Conservation (phyloP, 2,329 filamentous ascomycete genomes). For the Orbilia ellipsospora region DNA sequence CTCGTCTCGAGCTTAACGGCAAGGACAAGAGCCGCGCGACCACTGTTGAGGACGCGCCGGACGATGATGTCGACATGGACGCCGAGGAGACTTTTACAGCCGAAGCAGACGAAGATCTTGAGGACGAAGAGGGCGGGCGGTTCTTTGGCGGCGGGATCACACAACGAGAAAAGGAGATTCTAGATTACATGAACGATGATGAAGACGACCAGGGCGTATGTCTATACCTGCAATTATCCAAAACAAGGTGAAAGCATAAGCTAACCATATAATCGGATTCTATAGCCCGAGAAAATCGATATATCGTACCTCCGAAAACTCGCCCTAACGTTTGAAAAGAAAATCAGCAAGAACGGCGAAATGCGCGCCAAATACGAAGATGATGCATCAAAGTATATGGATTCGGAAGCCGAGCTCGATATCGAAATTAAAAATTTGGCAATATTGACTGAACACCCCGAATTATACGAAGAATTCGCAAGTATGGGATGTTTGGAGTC, state of each 20-base stretch:
- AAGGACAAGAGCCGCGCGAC: constrained; percentile 61
- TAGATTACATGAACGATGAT: constrained; percentile 85
- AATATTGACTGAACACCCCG: constrained; percentile 85
- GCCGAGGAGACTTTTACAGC: constrained; percentile 62
- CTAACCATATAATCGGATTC: neutral
- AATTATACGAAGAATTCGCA: constrained; percentile 83
- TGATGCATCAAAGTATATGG: constrained; percentile 75
- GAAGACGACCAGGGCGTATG: constrained; percentile 66
- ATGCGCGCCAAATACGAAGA: constrained; percentile 84
- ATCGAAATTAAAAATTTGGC: constrained; percentile 86
- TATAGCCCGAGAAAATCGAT: constrained; percentile 80
- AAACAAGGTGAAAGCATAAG: too few species aligned
- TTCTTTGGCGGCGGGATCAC: constrained; percentile 96
- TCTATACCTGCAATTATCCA: constrained; percentile 54
- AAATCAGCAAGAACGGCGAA: constrained; percentile 89
- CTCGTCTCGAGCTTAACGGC: constrained; percentile 66
- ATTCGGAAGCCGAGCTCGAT: constrained; percentile 89
- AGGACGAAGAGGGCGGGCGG: constrained; percentile 88
- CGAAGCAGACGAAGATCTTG: constrained; percentile 67
- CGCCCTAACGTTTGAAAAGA: constrained; percentile 86
- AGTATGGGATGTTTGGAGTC: constrained; percentile 77
- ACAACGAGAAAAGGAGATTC: constrained; percentile 79
- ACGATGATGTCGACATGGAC: constrained; percentile 63
- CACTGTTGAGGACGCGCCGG: constrained; percentile 64
- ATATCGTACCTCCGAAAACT: constrained; percentile 82